Evolutionary conservation across 306 rosid genomes (phyloP).

Genomic region (Inga leiocalycina): DNA sequence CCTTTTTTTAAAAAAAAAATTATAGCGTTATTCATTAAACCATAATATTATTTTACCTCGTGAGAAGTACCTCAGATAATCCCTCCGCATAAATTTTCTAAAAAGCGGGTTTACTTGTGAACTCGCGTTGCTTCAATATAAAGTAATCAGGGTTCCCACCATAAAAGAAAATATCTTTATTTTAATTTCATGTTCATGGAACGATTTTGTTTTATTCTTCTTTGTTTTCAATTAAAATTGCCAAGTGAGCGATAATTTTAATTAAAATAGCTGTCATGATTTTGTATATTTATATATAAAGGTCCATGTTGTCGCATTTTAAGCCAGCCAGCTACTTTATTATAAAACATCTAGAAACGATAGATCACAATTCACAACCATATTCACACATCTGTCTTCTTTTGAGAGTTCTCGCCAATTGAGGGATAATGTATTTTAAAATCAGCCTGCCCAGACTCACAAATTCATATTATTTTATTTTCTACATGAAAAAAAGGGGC

Average conservation of each 20-base stretch:
- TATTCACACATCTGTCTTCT: neutral
- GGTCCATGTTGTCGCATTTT: constrained; percentile 7
- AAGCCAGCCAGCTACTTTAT: neutral
- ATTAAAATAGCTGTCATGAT: neutral
- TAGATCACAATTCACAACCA: neutral
- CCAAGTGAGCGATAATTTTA: neutral
- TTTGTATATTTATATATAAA: neutral
- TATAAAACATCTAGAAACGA: neutral
- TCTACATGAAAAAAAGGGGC: neutral
- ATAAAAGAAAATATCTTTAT: neutral
- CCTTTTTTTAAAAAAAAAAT: too few species aligned
- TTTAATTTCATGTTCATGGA: neutral
- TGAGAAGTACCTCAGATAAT: neutral
- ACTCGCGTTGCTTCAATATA: neutral
- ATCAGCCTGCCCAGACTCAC: neutral
- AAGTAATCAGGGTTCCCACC: neutral
- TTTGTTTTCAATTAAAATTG: too few species aligned
- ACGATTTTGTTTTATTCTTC: neutral
- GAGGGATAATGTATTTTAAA: neutral
- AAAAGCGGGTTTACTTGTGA: neutral
- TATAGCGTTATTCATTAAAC: too few species aligned
- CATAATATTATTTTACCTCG: neutral
- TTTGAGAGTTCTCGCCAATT: neutral
- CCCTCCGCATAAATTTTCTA: neutral
- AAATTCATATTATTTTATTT: neutral